Evolutionary conservation across 2,329 filamentous ascomycete species (phyloP), one percentile per base, ranked within the genome.

Genomic region (Stenocarpella maydis): DNA sequence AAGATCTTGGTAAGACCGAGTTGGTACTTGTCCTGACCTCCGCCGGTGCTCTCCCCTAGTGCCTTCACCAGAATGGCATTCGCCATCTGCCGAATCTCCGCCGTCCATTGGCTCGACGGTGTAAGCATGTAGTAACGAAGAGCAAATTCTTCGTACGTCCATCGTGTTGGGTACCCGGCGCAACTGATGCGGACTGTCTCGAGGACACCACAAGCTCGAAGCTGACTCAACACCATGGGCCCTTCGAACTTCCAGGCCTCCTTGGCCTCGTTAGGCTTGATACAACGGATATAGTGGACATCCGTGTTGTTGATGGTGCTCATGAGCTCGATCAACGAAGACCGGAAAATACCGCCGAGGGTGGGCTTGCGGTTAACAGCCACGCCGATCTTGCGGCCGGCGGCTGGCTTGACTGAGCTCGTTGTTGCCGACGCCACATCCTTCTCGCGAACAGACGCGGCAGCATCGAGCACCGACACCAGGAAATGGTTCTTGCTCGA

Each of bases 81-180:
- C 54, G 95, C 96, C 92, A 99, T 97, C 69, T 95, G 86, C 65
- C 94, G 90, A 74, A 99, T 97, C 79, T 98, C 95, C 0, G 94
- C 91, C 5, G 95, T 97, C 95, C 96, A 98, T 75, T 93, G 88
- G 21, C 87, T 86, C 4, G 96, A 98, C 63, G 91, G 94, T 58
- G 97, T 93, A 72, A 99, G 86, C 94, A 99, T 98, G 84, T 99
- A 99, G 84, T 99, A 99, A 71, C 96, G 90, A 70, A 98, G 85
- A 21, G 96, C 96, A 80, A 99, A 99, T 79, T 99, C 96, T 78
- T 99, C 96, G 78, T 98, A 99, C 0, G 96, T 98, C 97, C 96
- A 99, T 78, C 96, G 88, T 54, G 96, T 98, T 19, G 96, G 96
- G 78, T 99, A 99, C 72, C 96, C 96, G 73, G 96, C 96, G 79